These are phyloP conservation scores for Miamiensis avidus DNA, from an alignment of 169 alveolate genomes.

Conservation along the genomic window DNA sequence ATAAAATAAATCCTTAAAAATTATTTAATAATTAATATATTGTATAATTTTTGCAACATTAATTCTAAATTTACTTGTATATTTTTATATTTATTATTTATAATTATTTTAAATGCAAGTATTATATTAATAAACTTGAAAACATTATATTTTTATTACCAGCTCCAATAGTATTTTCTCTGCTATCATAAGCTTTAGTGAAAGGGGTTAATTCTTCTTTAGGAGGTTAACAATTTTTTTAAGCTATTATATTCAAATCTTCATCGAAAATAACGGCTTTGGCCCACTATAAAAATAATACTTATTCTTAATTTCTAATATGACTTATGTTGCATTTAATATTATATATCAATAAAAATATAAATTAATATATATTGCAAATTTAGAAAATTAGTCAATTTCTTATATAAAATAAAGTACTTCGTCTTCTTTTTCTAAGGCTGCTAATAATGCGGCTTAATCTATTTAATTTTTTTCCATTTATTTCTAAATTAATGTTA, in stretches of 20 bases:
- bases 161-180: constrained; percentile 85
- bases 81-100: no score
- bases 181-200: constrained; percentile 64
- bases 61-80: not conserved
- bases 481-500: not conserved
- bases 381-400: no score
- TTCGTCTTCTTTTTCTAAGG: constrained; percentile 22
- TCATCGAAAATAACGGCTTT: constrained; percentile 69
- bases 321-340: not conserved
- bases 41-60: not conserved
- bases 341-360: not conserved
- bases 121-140: not conserved
- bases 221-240: constrained; percentile 47
- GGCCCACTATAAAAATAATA: constrained; percentile 50
- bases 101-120: not conserved
- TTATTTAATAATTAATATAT: no score
- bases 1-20: constrained; percentile 62
- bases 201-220: constrained; percentile 46
- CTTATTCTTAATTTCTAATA: not conserved
- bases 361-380: not conserved
- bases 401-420: not conserved
- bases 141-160: not conserved
- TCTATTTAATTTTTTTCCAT: constrained; percentile 14
- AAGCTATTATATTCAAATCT: constrained; percentile 58
- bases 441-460: not conserved